Evolutionary conservation across 169 alveolate species (phyloP), one percentile per base, ranked within the genome.

Genomic region (Plasmodium malariae): DNA sequence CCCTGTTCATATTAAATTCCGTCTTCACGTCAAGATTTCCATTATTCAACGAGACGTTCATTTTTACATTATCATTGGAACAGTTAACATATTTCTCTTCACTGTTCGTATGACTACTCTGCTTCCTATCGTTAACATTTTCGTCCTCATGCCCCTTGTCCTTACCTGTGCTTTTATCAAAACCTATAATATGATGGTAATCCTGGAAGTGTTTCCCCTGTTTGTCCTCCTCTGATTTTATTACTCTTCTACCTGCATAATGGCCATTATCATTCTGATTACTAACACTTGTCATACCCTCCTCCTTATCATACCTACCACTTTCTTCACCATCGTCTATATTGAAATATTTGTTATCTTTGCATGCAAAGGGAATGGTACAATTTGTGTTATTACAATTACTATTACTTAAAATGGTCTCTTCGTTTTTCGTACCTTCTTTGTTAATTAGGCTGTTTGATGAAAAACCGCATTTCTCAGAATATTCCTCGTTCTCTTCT

Each of bases 1-100:
- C 32, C n/a, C n/a, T n/a, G n/a, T n/a, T n/a, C n/a, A n/a, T n/a
- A n/a, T n/a, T n/a, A n/a, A n/a, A n/a, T 34, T 49, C 69, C 24
- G 14, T 57, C 19, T 57, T 43, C n/a, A 51, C 73, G 3, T 30
- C 43, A 19, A 51, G 40, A 6, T 26, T 11, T 11, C 24, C 19
- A n/a, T 32, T 54, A 51, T 37, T 55, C 30, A 24, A 24, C 48
- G 19, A 6, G 12, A 1, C 19, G 45, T 24, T 60, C n/a, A 60
- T 32, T 34, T 59, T 67, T 17, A 26, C 40, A 21, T 85, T 83
- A 65, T 71, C 87, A 34, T 57, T 68, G 0, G 36, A n/a, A 3
- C 32, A 7, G 26, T 21, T 55, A n/a, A 55, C 19, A n/a, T 21
- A n/a, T 21, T 55, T 55, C 19, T 55, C 26, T 4, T 68, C 76